Percentiles rank a stretch among this genome's conserved stretches.
These are phyloP conservation scores for Zygosaccharomyces bailii DNA, from an alignment of 805 yeast species.

Conservation along the genomic window DNA sequence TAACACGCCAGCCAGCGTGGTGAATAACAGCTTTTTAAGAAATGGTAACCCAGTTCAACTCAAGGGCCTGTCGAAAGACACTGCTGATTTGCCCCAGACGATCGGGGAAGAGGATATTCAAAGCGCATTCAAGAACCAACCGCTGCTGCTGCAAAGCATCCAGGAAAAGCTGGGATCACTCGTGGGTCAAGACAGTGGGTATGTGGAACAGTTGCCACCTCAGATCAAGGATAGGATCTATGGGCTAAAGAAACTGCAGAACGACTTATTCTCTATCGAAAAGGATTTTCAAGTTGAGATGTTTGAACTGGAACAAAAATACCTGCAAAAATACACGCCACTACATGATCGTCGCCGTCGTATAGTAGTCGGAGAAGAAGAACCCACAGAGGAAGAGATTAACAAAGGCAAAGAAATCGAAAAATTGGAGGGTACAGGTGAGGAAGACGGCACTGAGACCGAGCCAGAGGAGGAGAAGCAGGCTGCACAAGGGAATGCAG, in stretches of 20 bases:
- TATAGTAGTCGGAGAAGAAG: constrained; percentile 65
- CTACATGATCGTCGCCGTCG: constrained; percentile 68
- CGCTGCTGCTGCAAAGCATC: constrained; percentile 79
- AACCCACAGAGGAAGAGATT: constrained; percentile 77
- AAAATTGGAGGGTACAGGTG: constrained; percentile 41
- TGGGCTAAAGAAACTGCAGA: constrained; percentile 80
- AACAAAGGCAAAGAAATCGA: constrained; percentile 72
- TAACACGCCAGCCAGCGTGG: constrained; percentile 90
- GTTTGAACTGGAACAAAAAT: constrained; percentile 80
- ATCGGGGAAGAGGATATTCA: constrained; percentile 62
- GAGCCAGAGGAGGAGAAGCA: constrained; percentile 42
- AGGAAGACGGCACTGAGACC: constrained; percentile 43
- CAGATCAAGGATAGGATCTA: constrained; percentile 70
- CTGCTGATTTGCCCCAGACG: constrained; percentile 51
- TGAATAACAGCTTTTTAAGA: constrained; percentile 62
- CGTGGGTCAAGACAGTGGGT: constrained; percentile 85
- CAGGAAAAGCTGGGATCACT: constrained; percentile 83
- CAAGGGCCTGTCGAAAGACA: constrained; percentile 9
- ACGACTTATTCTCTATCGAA: constrained; percentile 75
- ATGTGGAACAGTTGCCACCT: constrained; percentile 71
- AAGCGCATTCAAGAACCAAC: constrained; percentile 63
- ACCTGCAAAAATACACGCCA: constrained; percentile 67
- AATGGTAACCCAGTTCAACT: constrained; percentile 48
- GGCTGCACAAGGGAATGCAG: constrained; percentile 42
- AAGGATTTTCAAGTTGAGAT: constrained; percentile 89